Base-by-base conservation (phyloP, 139 green algal species). In the Tetradesmus lagerheimii region DNA sequence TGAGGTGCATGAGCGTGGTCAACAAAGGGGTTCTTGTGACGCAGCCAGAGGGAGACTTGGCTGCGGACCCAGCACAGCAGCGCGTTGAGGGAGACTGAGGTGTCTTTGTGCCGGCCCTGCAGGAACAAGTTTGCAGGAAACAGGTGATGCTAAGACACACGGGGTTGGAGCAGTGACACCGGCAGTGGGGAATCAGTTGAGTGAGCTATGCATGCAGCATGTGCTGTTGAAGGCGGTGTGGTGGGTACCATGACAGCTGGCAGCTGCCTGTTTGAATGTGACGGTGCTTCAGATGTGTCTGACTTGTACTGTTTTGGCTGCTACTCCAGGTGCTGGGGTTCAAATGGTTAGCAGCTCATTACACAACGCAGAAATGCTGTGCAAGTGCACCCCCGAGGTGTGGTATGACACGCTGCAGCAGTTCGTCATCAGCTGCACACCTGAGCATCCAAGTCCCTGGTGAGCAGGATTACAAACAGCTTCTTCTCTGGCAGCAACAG, bases 11-110 rank as follows among this genome's bases (percentile, higher is more conserved):
- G 34, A 12, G 47, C 38, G 25, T 86, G 57, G n/a, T 81, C 78
- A 1, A 71, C 20, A 27, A 91, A 91, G 27, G 78, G 77, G 78
- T 91, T 91, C 50, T 86, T 86, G 78, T 81, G 57, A 9, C 78
- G 77, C 57, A 91, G 87, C 78, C 50, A 41, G 23, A n/a, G 15
- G 6, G 62, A 80, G 18, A 41, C n/a, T 27, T 64, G 64, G 34
- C 76, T 77, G 34, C 83, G 62, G 4, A 80, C 4, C 29, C 25
- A 62, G 83, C 64, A 47, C 83, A 88, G 83, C 20, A 88, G 38
- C 11, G 34, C 71, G 29, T 80, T 80, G 27, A 88, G 43, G 25
- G 83, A 88, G 2, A 88, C n/a, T 1, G 57, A 15, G 25, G 14
- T 20, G 34, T 87, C 57, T 2, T 50, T 35, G 25, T 18, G 35